Evolutionary conservation across 768 basidiomycete genomes (phyloP).

Genomic region (Collybia sordida): DNA sequence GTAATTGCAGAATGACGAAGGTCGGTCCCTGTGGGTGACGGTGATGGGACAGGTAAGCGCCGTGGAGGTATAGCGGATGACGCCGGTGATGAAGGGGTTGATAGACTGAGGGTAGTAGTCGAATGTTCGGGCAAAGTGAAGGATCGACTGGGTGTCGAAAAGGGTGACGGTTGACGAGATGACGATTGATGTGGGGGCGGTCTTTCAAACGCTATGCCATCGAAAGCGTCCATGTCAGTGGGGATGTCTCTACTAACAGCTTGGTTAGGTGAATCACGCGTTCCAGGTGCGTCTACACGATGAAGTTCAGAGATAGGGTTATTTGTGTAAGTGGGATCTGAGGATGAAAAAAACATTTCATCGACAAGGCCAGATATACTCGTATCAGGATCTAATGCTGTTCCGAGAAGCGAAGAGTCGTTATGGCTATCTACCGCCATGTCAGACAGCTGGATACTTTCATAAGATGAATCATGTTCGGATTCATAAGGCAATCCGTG

Average conservation of each 20-base stretch:
- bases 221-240: slow-evolving; percentile 59
- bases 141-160: too few relatives aligned
- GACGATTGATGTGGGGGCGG: slow-evolving; percentile 53
- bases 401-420: slow-evolving; percentile 28
- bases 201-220: slow-evolving; percentile 62
- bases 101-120: slow-evolving; percentile 18
- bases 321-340: slow-evolving; percentile 24
- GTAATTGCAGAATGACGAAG: not conserved
- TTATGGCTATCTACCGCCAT: slow-evolving; percentile 27
- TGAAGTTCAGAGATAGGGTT: slow-evolving; percentile 7
- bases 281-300: not conserved
- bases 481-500: slow-evolving; percentile 18
- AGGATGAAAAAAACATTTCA: slow-evolving; percentile 54
- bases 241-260: slow-evolving; percentile 32
- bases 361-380: slow-evolving; percentile 75
- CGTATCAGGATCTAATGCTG: slow-evolving; percentile 45
- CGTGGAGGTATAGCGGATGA: slow-evolving; percentile 36
- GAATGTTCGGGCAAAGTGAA: slow-evolving; percentile 19
- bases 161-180: not conserved
- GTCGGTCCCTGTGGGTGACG: not conserved
- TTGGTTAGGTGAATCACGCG: not conserved
- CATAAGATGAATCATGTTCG: slow-evolving; percentile 39
- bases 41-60: slow-evolving; percentile 23
- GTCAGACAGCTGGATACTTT: slow-evolving; percentile 43
- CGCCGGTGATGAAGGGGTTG: slow-evolving; percentile 31